phyloP scores from a whole-genome alignment of 768 basidiomycete genomes.

The Scleroderma bovista region DNA sequence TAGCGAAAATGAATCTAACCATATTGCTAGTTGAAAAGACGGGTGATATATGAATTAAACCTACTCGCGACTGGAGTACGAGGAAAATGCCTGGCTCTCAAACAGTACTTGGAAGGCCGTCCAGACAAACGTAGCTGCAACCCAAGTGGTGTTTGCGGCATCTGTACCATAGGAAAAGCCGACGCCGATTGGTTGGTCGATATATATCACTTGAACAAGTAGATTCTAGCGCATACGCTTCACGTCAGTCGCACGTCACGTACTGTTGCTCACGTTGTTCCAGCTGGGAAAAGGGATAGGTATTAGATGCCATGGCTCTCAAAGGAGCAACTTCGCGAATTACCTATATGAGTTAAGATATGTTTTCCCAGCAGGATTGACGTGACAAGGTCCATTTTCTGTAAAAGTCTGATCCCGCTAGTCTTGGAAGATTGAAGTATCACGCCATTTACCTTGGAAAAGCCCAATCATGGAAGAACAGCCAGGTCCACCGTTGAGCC shows the following conservation, averaged over 20 bases:
- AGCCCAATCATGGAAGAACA: conserved; percentile 62
- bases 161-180: conserved; percentile 58
- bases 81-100: conserved; percentile 47
- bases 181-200: conserved; percentile 63
- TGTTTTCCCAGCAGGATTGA: conserved; percentile 48
- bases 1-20: conserved; percentile 53
- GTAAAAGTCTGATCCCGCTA: background rate
- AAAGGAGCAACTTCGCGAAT: background rate
- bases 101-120: conserved; percentile 58
- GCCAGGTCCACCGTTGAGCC: conserved; percentile 58
- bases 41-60: conserved; percentile 14
- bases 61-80: conserved; percentile 50
- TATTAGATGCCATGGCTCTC: background rate
- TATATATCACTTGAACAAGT: conserved; percentile 53
- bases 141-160: conserved; percentile 44
- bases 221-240: background rate
- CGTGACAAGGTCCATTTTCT: conserved; percentile 63
- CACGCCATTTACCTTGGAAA: conserved; percentile 45
- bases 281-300: conserved; percentile 36
- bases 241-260: conserved; percentile 15
- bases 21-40: background rate
- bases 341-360: conserved; percentile 58
- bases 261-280: conserved; percentile 66
- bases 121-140: conserved; percentile 58
- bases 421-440: background rate